Conservation (phyloP, 192 early-diverging fungal species). For the Diversispora eburnea region DNA sequence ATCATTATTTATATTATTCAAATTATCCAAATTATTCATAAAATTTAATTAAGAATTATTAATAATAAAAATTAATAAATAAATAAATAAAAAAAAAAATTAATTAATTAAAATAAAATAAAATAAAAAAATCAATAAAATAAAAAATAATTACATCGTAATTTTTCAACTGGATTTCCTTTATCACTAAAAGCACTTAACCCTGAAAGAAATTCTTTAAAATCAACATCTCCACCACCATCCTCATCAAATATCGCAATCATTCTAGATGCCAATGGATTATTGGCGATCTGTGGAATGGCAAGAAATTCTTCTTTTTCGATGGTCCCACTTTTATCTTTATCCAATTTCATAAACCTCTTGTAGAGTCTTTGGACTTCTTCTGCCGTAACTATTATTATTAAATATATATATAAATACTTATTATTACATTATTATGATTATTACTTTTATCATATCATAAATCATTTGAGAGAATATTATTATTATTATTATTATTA, state of each 20-base stretch:
- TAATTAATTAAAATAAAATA: not conserved
- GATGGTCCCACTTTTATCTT: slow-evolving; percentile 92
- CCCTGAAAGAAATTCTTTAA: slow-evolving; percentile 96
- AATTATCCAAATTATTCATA: too few species aligned
- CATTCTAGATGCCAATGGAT: slow-evolving; percentile 92
- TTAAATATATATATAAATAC: too few species aligned
- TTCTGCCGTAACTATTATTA: slow-evolving; percentile 69
- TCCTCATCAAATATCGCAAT: slow-evolving; percentile 98
- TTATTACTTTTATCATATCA: too few species aligned
- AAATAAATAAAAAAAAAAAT: too few species aligned
- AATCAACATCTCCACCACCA: slow-evolving; percentile 98
- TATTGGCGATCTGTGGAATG: slow-evolving; percentile 95
- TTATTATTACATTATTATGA: too few species aligned
- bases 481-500: too few species aligned
- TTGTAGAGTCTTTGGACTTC: slow-evolving; percentile 99
- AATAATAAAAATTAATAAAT: too few species aligned
- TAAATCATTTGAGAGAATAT: too few species aligned
- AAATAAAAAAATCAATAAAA: not conserved
- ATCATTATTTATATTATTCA: too few species aligned
- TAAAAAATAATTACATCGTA: slow-evolving; percentile 66
- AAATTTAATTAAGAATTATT: too few species aligned
- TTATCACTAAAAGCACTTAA: slow-evolving; percentile 92
- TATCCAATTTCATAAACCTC: slow-evolving; percentile 97
- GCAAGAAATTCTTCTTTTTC: slow-evolving; percentile 97
- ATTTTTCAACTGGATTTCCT: slow-evolving; percentile 92